Base-by-base conservation (phyloP, 495 filamentous ascomycete species). In the Penicillium parvum region DNA sequence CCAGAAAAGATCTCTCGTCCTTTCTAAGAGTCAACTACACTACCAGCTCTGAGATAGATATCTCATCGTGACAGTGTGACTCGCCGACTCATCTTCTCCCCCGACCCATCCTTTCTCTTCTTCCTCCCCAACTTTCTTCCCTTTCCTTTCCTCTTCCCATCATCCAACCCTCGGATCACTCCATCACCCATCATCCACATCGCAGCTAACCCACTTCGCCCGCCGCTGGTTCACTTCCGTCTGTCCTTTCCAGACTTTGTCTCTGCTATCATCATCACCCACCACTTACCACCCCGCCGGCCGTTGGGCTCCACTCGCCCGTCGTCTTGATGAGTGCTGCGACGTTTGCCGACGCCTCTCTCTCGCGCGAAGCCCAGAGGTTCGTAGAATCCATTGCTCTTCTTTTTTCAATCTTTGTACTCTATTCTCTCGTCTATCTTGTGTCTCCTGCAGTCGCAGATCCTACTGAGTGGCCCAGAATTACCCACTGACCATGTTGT, bases 251-350 rank as follows among this genome's bases (percentile, higher is more conserved):
- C 34, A 26, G n/a, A n/a, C n/a, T n/a, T n/a, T n/a, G n/a, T n/a
- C 17, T 29, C 20, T 17, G 23, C 23, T 15, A 19, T 44, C 17
- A 41, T 21, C 17, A 25, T 32, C 17, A 7, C 28, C 9, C 39
- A 37, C 52, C 26, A 37, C 41, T 18, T 44, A 59, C 40, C 20
- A 46, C 32, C 27, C 33, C 40, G 29, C 20, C n/a, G n/a, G 18
- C 32, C 18, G 15, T 45, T 33, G 32, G 47, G 57, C 57, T 63
- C 58, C 43, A 61, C 45, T 32, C 33, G 11, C 27, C 58, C 28
- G 45, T 62, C 62, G 66, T 61, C 68, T 72, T 67, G 59, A 72
- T 70, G 66, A 72, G 65, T 70, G 65, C 61, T 58, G 59, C 64
- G 63, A 66, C 66, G 55, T 70, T 60, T 50, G 43, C 66, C 53